phyloP scores from a whole-genome alignment of 148 eudicot species.

The Camellia lanceoleosa region DNA sequence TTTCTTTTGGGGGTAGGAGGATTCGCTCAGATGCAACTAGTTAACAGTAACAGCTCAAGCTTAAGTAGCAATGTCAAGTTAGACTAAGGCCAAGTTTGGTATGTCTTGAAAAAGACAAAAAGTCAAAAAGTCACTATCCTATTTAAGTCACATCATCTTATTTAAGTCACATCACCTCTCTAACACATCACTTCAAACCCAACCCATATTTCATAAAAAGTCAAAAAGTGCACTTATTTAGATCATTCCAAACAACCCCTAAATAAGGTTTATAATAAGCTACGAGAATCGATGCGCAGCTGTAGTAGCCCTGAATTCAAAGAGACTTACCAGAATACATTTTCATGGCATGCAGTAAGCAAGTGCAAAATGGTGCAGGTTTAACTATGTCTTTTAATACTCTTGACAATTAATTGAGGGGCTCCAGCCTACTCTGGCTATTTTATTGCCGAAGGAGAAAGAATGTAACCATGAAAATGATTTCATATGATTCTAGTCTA shows the following conservation, averaged over 20 bases:
- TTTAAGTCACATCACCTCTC: too few species aligned
- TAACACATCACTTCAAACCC: too few species aligned
- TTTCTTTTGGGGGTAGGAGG: too few species aligned
- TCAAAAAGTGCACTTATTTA: too few species aligned
- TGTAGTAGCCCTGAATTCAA: not conserved
- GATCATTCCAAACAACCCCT: too few species aligned
- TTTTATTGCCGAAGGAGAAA: too few species aligned
- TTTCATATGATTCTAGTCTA: not conserved
- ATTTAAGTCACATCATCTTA: too few species aligned
- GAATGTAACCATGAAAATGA: slow-evolving; percentile 6
- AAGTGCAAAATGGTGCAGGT: not conserved
- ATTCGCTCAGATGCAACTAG: not conserved
- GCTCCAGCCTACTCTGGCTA: not conserved
- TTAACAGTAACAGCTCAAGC: not conserved
- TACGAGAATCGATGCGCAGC: not conserved
- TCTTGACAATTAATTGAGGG: not conserved
- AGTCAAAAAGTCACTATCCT: too few species aligned
- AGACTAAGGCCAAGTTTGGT: too few species aligned
- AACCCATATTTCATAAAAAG: too few species aligned
- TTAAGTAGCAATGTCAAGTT: not conserved
- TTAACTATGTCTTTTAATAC: not conserved
- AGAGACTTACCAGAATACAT: not conserved
- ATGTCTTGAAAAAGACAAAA: too few species aligned
- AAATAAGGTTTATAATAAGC: not conserved
- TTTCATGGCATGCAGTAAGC: not conserved